These are phyloP conservation scores for Triticum timopheevii DNA, from an alignment of 176 grass and related monocot genomes.

Conservation along the genomic window DNA sequence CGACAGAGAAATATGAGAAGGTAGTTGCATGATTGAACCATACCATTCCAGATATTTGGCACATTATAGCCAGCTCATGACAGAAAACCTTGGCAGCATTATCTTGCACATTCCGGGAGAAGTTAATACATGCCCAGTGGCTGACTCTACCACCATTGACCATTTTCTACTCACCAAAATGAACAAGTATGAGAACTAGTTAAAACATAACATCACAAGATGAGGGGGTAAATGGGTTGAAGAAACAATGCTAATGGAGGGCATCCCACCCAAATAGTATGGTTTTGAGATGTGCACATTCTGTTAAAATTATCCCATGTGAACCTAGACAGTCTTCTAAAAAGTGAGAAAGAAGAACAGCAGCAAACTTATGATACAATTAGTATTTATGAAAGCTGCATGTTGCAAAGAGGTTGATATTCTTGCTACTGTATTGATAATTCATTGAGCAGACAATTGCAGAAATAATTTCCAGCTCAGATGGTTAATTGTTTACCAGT, in stretches of 20 bases:
- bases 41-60: conserved; percentile 93
- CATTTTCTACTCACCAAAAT: conserved; percentile 68
- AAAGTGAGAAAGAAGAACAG: background rate
- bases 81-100: conserved; percentile 73
- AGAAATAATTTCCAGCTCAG: background rate
- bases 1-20: background rate
- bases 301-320: background rate
- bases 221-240: background rate
- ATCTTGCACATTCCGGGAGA: conserved; percentile 76
- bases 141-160: conserved; percentile 77
- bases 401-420: background rate
- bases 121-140: conserved; percentile 81
- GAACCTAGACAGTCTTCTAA: background rate
- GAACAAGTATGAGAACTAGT: conserved; percentile 27
- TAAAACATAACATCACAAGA: background rate
- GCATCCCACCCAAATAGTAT: background rate
- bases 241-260: background rate
- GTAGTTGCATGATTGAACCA: background rate
- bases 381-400: background rate
- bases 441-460: background rate
- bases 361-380: background rate
- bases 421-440: background rate
- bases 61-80: conserved; percentile 81
- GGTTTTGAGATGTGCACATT: background rate
- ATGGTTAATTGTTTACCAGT: background rate